Evolutionary conservation across 2,329 filamentous ascomycete species (phyloP).

Genomic region (Neopestalotiopsis clavispora): DNA sequence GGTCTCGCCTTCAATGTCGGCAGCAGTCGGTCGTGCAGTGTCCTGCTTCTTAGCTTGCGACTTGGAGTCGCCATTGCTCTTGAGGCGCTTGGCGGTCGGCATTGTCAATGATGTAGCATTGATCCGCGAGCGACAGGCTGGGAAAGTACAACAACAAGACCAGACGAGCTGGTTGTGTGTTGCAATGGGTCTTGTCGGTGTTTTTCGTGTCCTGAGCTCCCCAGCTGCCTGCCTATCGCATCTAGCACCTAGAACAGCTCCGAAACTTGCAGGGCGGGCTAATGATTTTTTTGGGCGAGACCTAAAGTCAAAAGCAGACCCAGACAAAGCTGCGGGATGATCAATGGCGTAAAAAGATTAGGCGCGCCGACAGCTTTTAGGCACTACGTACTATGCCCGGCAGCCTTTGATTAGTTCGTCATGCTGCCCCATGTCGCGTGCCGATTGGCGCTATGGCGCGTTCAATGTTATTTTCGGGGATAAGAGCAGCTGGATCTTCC

Average conservation of each 20-base stretch:
- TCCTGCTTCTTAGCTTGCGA: slow-evolving; percentile 42
- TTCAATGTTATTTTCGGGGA: background rate
- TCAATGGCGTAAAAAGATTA: slow-evolving; percentile 12
- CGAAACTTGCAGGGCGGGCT: background rate
- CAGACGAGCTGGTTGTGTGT: slow-evolving; percentile 7
- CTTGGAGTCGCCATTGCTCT: slow-evolving; percentile 52
- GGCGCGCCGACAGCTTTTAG: background rate
- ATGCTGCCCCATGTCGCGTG: slow-evolving; percentile 1
- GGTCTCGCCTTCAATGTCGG: slow-evolving; percentile 73
- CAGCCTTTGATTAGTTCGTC: background rate
- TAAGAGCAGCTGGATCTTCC: background rate
- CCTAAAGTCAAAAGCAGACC: background rate
- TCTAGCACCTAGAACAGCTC: background rate
- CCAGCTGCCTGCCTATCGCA: slow-evolving; percentile 13
- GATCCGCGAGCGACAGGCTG: slow-evolving; percentile 18
- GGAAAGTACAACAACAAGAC: background rate
- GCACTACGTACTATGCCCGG: background rate
- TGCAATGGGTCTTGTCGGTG: background rate
- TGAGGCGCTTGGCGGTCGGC: slow-evolving; percentile 65
- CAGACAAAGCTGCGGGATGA: slow-evolving; percentile 10
- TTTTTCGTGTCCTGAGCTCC: slow-evolving; percentile 1
- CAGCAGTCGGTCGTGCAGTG: slow-evolving; percentile 64
- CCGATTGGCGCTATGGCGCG: background rate
- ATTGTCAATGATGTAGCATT: slow-evolving; percentile 40
- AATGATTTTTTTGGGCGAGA: slow-evolving; percentile 13